Percentiles rank a stretch among this genome's conserved stretches.
These are phyloP conservation scores for Fraxinus velutina DNA, from an alignment of 305 asterid genomes.

Conservation along the genomic window DNA sequence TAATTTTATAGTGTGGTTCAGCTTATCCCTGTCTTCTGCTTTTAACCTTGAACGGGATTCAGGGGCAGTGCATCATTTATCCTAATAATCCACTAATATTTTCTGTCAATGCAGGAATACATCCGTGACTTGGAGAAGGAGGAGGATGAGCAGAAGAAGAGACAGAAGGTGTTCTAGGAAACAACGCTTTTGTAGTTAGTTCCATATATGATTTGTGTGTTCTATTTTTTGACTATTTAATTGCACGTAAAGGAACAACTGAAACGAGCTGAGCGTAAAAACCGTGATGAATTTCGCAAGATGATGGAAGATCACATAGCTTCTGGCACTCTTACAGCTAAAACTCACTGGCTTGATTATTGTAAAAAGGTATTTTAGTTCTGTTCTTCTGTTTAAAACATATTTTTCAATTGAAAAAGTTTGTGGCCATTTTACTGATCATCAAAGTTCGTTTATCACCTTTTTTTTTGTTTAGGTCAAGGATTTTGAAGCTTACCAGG, in stretches of 20 bases:
- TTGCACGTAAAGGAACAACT: constrained; percentile 58
- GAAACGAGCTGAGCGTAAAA: constrained; percentile 84
- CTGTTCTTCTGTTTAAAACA: constrained; percentile 1
- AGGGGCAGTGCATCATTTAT: background rate
- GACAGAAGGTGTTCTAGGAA: constrained; percentile 57
- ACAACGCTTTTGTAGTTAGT: constrained; percentile 18
- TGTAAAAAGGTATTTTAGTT: constrained; percentile 56
- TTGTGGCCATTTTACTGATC: background rate
- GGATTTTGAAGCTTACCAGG: constrained; percentile 75
- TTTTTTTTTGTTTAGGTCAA: constrained; percentile 47
- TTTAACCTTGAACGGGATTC: constrained; percentile 18
- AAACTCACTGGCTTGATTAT: constrained; percentile 88
- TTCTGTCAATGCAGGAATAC: constrained; percentile 62
- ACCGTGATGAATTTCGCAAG: constrained; percentile 85
- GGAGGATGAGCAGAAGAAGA: constrained; percentile 86
- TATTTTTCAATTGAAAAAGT: constrained; percentile 8
- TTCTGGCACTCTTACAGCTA: constrained; percentile 76
- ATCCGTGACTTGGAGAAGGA: constrained; percentile 92
- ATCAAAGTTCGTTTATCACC: background rate
- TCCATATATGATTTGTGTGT: background rate
- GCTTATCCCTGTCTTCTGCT: background rate
- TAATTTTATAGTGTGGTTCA: constrained; percentile 13
- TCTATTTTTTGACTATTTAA: constrained; percentile 18
- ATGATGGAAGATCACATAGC: constrained; percentile 87
- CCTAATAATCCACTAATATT: constrained; percentile 17